Percentiles rank a stretch among this genome's conserved stretches.
phyloP scores from a whole-genome alignment of 83 land plant species.

The Larix sibirica region DNA sequence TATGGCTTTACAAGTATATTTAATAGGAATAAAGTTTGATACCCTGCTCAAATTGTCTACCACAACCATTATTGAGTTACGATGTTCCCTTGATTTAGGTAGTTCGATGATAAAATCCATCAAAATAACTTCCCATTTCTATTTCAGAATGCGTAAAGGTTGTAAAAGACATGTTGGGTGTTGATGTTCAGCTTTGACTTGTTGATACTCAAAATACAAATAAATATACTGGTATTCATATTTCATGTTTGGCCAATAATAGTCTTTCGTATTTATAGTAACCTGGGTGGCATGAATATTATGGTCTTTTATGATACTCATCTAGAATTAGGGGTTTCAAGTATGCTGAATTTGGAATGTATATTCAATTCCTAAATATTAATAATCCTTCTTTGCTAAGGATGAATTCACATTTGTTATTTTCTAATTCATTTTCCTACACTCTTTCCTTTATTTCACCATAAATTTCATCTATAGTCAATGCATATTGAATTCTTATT shows the following conservation, averaged over 20 bases:
- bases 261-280: not conserved
- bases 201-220: not conserved
- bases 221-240: not conserved
- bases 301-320: not conserved
- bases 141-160: too few relatives aligned
- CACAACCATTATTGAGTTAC: not conserved
- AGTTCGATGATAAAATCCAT: not conserved
- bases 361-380: not conserved
- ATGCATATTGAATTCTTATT: too few relatives aligned
- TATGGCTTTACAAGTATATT: too few relatives aligned
- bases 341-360: too few relatives aligned
- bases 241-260: fast-evolving
- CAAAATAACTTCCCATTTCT: not conserved
- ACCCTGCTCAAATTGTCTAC: not conserved
- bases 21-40: not conserved
- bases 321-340: not conserved
- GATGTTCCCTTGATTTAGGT: not conserved
- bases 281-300: not conserved
- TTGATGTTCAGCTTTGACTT: not conserved
- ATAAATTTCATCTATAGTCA: not conserved
- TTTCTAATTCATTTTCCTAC: not conserved
- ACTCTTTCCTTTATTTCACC: not conserved
- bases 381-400: not conserved
- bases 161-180: too few relatives aligned
- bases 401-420: not conserved